These are phyloP conservation scores for Volvox carteri DNA, from an alignment of 163 green algal species.

Conservation along the genomic window DNA sequence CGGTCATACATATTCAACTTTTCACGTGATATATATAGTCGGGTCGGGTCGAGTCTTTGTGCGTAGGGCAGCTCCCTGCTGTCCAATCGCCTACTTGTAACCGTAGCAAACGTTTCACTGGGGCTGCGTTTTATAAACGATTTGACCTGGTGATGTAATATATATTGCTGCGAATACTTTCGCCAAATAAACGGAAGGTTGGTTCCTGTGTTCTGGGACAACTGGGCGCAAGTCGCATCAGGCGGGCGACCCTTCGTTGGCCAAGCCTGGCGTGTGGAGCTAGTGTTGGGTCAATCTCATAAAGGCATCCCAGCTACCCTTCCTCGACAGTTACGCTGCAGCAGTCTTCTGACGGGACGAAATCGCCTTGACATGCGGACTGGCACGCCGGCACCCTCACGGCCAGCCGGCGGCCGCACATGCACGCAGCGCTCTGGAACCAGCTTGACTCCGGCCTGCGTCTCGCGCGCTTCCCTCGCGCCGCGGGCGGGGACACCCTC, in stretches of 20 bases:
- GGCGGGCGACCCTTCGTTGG: conserved; percentile 17
- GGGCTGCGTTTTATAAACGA: not conserved
- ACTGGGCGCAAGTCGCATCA: conserved; percentile 12
- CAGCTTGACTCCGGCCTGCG: not conserved
- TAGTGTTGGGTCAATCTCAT: not conserved
- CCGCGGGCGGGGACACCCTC: not conserved
- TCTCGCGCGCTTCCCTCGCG: not conserved
- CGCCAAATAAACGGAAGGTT: not conserved
- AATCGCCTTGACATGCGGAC: not conserved
- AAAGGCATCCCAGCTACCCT: not conserved
- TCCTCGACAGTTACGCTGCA: not conserved
- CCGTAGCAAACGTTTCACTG: not conserved
- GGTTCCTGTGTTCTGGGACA: not conserved
- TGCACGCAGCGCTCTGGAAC: not conserved
- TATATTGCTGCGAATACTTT: not conserved
- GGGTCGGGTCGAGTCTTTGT: too few relatives aligned
- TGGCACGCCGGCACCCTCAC: not conserved
- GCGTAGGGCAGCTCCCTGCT: too few relatives aligned
- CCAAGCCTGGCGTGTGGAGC: not conserved
- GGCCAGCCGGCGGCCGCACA: conserved; percentile 10
- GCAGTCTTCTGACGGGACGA: not conserved
- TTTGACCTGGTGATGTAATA: not conserved
- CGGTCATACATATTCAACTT: too few relatives aligned
- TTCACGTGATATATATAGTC: too few relatives aligned
- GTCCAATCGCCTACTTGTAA: not conserved